Evolutionary conservation across 768 basidiomycete species (phyloP).

Genomic region (Suillus sp.): DNA sequence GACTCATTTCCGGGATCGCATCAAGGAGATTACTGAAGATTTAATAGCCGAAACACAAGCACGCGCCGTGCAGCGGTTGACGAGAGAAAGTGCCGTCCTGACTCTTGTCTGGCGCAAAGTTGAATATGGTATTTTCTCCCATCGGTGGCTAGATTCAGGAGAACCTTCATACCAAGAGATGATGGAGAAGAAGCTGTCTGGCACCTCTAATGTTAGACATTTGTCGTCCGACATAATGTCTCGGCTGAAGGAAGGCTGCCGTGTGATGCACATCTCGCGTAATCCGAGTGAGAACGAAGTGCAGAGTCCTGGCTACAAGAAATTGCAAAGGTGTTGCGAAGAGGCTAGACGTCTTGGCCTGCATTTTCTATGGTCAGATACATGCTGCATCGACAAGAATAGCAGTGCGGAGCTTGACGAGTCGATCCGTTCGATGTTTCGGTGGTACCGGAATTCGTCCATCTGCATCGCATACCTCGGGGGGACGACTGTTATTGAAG

Average conservation of each 20-base stretch:
- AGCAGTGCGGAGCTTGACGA: background rate
- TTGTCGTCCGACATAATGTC: background rate
- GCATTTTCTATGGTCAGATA: background rate
- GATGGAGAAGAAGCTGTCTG: background rate
- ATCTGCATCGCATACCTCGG: background rate
- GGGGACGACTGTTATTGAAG: background rate
- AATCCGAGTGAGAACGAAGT: background rate
- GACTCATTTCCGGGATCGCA: background rate
- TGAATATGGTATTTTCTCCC: background rate
- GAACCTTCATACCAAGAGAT: background rate
- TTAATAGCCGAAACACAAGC: background rate
- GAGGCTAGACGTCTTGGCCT: background rate
- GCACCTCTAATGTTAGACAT: background rate
- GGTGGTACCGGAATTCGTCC: background rate
- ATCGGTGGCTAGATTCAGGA: background rate
- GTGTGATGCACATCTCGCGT: background rate
- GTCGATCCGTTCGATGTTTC: background rate
- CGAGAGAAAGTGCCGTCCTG: background rate
- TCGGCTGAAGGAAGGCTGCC: background rate
- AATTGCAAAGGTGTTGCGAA: background rate
- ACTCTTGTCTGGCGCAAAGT: background rate
- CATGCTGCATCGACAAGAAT: background rate
- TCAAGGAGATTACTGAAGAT: background rate
- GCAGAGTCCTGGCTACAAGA: background rate
- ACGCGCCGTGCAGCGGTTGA: background rate